Percentiles rank a stretch among this genome's conserved stretches.
Evolutionary conservation across 306 rosid genomes (phyloP).

Genomic region (Fragaria vesca): DNA sequence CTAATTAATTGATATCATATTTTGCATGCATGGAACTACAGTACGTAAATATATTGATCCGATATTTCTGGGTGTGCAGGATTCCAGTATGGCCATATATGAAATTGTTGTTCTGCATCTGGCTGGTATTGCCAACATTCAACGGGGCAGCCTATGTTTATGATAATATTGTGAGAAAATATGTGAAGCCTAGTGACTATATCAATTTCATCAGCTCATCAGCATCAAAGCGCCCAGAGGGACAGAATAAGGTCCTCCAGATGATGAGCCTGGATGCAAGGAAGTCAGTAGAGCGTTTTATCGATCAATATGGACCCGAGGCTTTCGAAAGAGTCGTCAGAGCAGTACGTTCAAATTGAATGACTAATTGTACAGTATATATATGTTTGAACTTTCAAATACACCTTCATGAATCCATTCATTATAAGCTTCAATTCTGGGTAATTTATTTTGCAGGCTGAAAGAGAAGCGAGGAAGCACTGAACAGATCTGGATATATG

Average conservation of each 20-base stretch:
- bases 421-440: background rate
- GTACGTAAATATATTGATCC: background rate
- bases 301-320: constrained; percentile 58
- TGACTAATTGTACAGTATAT: background rate
- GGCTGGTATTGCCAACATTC: constrained; percentile 87
- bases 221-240: constrained; percentile 40
- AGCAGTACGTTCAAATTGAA: constrained; percentile 41
- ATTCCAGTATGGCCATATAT: constrained; percentile 81
- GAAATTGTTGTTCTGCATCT: constrained; percentile 71
- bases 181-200: constrained; percentile 48
- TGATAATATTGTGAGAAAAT: constrained; percentile 67
- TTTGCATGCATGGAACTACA: background rate
- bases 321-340: constrained; percentile 70
- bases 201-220: constrained; percentile 8
- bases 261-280: constrained; percentile 86
- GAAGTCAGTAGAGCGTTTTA: constrained; percentile 68
- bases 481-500: constrained; percentile 13
- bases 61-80: constrained; percentile 32
- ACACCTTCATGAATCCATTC: background rate
- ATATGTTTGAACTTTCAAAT: too few relatives aligned
- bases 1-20: background rate
- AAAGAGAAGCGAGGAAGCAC: constrained; percentile 72
- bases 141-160: constrained; percentile 90
- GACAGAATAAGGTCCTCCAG: constrained; percentile 64
- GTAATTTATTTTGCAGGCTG: constrained; percentile 53